These are phyloP conservation scores for Pseudogymnoascus sp. DNA, from an alignment of 2,329 filamentous ascomycete species.

Conservation along the genomic window DNA sequence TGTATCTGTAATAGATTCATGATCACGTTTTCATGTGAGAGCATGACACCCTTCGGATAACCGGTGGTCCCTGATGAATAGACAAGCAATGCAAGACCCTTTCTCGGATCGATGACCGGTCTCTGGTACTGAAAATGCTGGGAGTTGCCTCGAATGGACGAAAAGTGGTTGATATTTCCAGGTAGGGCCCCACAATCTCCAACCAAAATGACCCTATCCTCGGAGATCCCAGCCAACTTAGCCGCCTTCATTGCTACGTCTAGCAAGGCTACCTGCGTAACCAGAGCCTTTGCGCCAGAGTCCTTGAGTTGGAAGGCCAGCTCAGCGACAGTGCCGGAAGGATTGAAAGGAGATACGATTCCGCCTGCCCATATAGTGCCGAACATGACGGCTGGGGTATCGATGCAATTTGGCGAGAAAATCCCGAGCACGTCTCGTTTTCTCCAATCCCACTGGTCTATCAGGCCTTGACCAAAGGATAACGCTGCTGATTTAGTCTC, in stretches of 20 bases:
- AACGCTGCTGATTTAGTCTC: conserved; percentile 58
- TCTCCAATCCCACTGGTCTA: conserved; percentile 64
- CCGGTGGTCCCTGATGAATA: conserved; percentile 80
- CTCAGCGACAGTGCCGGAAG: conserved; percentile 75
- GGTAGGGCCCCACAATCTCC: conserved; percentile 58
- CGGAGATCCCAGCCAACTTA: conserved; percentile 58
- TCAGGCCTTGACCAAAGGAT: conserved; percentile 71
- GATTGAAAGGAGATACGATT: conserved; percentile 74
- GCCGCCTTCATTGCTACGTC: conserved; percentile 62
- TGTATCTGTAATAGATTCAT: conserved; percentile 39
- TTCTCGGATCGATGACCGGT: not conserved
- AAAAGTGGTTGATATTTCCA: conserved; percentile 59
- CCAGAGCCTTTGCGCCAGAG: conserved; percentile 64
- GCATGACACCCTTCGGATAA: conserved; percentile 76
- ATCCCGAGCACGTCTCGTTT: conserved; percentile 75
- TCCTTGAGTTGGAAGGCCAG: conserved; percentile 77
- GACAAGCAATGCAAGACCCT: conserved; percentile 62
- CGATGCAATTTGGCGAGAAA: conserved; percentile 77
- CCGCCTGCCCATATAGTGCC: conserved; percentile 78
- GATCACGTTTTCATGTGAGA: conserved; percentile 25
- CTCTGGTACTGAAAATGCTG: not conserved
- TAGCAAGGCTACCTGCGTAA: conserved; percentile 65
- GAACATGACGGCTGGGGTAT: conserved; percentile 69
- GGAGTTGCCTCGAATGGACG: not conserved
- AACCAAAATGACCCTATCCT: conserved; percentile 65